Conservation (phyloP, 1,284 basidiomycete species). For the Puccinia polysora region DNA sequence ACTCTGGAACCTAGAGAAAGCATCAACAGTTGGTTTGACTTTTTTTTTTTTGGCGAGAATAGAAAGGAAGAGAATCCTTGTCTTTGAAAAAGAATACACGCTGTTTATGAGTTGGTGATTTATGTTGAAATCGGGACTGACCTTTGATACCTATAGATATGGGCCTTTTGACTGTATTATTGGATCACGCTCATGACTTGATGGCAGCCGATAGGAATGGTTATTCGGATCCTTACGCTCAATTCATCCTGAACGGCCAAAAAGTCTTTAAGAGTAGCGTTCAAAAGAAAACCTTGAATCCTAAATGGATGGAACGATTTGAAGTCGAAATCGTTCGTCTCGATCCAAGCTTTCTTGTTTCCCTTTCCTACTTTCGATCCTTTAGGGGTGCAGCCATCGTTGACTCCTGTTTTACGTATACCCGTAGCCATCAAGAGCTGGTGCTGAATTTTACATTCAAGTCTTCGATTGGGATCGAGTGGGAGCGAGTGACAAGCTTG, state of each 20-base stretch:
- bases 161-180: conserved; percentile 75
- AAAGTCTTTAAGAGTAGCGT: conserved; percentile 77
- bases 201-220: conserved; percentile 80
- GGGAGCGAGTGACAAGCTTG: conserved; percentile 67
- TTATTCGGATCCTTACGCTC: conserved; percentile 75
- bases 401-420: conserved; percentile 25
- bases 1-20: conserved; percentile 80
- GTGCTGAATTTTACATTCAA: conserved; percentile 72
- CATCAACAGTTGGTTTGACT: conserved; percentile 70
- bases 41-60: conserved; percentile 1
- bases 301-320: conserved; percentile 78
- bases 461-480: conserved; percentile 84
- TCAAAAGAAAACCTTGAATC: conserved; percentile 69
- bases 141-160: conserved; percentile 63
- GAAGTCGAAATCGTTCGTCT: conserved; percentile 59
- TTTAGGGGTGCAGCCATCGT: background rate
- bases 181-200: conserved; percentile 72
- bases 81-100: no score
- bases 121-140: background rate
- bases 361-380: conserved; percentile 20
- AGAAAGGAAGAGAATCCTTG: background rate
- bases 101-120: background rate
- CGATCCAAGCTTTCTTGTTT: background rate
- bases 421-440: conserved; percentile 66
- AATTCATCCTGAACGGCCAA: conserved; percentile 75